Base-by-base conservation (phyloP, 2,329 filamentous ascomycete species). In the Thelonectria discophora region DNA sequence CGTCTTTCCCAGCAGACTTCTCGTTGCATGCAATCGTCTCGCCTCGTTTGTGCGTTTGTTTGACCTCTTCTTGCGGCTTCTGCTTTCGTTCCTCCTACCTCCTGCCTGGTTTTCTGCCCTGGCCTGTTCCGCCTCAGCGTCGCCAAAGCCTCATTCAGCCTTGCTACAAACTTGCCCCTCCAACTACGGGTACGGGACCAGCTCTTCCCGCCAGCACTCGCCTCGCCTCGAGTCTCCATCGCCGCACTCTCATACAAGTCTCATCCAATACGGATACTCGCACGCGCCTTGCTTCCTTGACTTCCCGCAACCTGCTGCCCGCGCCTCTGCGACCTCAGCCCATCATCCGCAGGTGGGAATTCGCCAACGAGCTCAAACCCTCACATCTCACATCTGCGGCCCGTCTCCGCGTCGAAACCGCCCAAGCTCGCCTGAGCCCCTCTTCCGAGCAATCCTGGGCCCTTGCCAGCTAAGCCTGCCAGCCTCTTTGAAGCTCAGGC, bases 1-100 rank as follows among this genome's bases (percentile, higher is more conserved):
- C 55, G 64, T 61, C 57, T 62, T 70, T 58, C 61, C 46, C 65
- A 57, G 60, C 64, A 68, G 62, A 57, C 56, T 57, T 58, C 55
- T 52, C 43, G 54, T 59, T 64, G 58, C 52, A 4, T 30, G 27
- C 27, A 30, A 30, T 50, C 52, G 40, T 43, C 46, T 40, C 40
- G 20, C 55, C 48, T 57, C 34, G 42, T 55, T 43, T 55, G 12
- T 15, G 15, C 11, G 34, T 32, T 45, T 50, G 34, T 32, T 45
- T 50, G 34, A 18, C 13, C 58, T 65, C 68, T 58, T 60, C 48
- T 48, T 58, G 46, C 66, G 21, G 42, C 7, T 53, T 55, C 39
- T 49, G 53, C 43, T 24, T 37, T 11, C 10, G 6, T 37, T 37
- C 7, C 52, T 59, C n/a, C 59, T 54, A 43, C 53, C 48, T 60